Base-by-base conservation (phyloP, 306 rosid genomes). In the Quercus berberidifolia region DNA sequence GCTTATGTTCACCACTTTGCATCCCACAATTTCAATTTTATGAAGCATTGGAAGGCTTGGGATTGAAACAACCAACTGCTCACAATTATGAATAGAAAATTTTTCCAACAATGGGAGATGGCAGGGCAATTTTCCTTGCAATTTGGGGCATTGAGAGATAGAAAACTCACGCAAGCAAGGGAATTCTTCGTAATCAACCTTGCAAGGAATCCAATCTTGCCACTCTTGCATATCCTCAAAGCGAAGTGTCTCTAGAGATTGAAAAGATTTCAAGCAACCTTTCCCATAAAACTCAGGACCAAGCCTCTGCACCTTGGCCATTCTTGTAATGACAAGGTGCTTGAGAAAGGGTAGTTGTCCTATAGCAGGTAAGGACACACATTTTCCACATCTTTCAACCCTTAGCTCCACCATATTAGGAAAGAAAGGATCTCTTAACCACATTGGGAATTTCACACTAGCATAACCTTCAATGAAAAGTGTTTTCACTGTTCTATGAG, bases 261-360 rank as follows among this genome's bases (percentile, higher is more conserved):
- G 35, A 41, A 74, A 74, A 59, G 57, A 2, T 1, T 55, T 55
- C 13, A 35, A 56, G 31, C 31, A 9, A 5, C 54, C 55, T 18
- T 57, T 67, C 10, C 77, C 69, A 56, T 35, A 56, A 74, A 74
- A 74, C 33, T 74, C 69, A 20, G 11, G 26, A 56, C 68, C 68
- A 58, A 56, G 54, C 2, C 3, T 57, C 19, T 74, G 17, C 30
- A 74, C 68, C 21, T 12, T 5, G 2, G 14, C 26, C 59, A 46
- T 54, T 18, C 62, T 12, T 54, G 3, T 8, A 55, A 73, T 54
- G 19, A 26, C 1, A 19, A 73, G 76, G 5, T 55, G 0, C 5
- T 55, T 55, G 3, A 73, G 52, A 3, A 10, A 55, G 0, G 28
- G 51, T 17, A 73, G 13, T 4, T 30, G 69, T 35, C 77, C 69